Conservation (phyloP, 73 alveolate species). For the Paramecium caudatum region DNA sequence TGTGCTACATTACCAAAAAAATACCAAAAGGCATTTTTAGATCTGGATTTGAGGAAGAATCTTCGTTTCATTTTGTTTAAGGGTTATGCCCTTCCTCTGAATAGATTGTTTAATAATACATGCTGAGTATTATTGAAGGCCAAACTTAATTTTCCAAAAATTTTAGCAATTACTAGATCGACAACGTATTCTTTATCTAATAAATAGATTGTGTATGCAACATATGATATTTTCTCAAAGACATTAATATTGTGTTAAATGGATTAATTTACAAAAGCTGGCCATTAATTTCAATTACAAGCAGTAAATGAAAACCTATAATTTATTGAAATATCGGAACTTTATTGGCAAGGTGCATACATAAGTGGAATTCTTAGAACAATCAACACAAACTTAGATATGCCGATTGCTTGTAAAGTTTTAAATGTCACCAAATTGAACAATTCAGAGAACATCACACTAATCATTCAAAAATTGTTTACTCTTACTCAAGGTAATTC, state of each 20-base stretch:
- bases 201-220: neutral
- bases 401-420: neutral
- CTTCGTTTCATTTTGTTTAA: conserved; percentile 47
- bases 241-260: neutral
- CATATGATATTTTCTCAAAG: neutral
- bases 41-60: neutral
- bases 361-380: neutral
- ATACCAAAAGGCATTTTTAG: neutral
- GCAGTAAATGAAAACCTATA: neutral
- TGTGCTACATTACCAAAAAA: neutral
- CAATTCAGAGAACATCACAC: neutral
- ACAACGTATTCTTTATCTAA: neutral
- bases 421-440: neutral
- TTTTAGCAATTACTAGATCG: neutral
- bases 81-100: conserved; percentile 27
- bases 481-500: neutral
- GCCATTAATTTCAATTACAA: neutral
- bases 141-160: neutral
- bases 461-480: neutral
- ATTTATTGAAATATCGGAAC: neutral
- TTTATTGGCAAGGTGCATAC: conserved; percentile 24
- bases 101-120: neutral
- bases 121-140: neutral
- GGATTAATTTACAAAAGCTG: neutral
- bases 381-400: neutral